Percentiles rank a stretch among this genome's conserved stretches.
phyloP scores from a whole-genome alignment of 169 alveolate species.

The Blepharisma undulans region DNA sequence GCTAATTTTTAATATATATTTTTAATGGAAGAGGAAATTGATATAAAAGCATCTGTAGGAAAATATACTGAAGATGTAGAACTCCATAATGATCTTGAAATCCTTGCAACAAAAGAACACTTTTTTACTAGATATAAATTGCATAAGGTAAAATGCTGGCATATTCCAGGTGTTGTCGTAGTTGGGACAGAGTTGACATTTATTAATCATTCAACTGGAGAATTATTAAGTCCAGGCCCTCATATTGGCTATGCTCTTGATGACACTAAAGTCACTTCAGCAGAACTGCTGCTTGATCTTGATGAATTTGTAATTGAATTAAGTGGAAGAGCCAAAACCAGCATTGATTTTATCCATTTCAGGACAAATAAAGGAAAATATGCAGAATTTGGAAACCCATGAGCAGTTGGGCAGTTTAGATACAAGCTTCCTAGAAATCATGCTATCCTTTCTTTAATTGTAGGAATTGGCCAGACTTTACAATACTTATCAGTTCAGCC shows the following conservation, averaged over 20 bases:
- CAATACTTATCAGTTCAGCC: background rate
- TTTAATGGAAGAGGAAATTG: background rate
- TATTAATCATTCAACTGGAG: background rate
- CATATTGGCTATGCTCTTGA: constrained; percentile 22
- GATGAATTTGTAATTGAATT: background rate
- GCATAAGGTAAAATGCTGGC: background rate
- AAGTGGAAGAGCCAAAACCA: background rate
- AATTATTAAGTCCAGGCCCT: constrained; percentile 4
- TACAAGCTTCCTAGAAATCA: background rate
- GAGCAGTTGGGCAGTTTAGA: background rate
- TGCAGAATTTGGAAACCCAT: background rate
- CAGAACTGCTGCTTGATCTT: background rate
- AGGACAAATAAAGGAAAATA: constrained; percentile 19
- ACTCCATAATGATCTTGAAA: background rate
- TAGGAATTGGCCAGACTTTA: background rate
- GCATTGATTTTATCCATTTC: background rate
- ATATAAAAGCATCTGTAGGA: background rate
- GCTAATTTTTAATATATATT: background rate
- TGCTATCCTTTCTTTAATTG: background rate
- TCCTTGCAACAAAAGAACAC: constrained; percentile 1
- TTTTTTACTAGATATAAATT: background rate
- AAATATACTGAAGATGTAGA: background rate
- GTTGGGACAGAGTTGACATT: constrained; percentile 6
- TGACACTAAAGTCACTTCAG: background rate
- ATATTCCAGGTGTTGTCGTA: background rate